Evolutionary conservation across 2,329 filamentous ascomycete species (phyloP), one percentile per base, ranked within the genome.

Genomic region (Hypomyces rosellus): DNA sequence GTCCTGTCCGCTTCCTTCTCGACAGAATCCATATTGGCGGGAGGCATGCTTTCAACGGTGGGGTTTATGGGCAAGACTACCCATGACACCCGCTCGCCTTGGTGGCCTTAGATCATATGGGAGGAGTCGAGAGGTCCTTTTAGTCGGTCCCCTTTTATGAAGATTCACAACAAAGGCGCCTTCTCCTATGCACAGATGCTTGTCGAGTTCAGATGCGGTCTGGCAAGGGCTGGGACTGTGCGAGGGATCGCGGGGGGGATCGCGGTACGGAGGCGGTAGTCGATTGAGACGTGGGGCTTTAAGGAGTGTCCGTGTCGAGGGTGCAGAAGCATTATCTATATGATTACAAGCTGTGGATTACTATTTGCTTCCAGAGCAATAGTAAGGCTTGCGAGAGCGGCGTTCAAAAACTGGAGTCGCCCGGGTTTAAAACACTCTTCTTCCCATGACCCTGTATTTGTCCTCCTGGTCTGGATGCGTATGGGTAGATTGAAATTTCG

Each of bases 1-100:
- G 82, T 82, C 69, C 81, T 85, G 59, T 88, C 65, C 51, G 61
- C 60, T 30, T 30, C 25, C 8, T 30, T 30, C 34, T 67, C 58
- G 45, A 55, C 50, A 43, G 61, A 56, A 39, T 65, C 63, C 65
- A 68, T 68, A 53, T 49, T 59, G 51, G 52, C 51, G 55, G 51
- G 55, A 53, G 40, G 55, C 52, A 55, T 65, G 56, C 47, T 55
- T 57, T 61, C 55, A 55, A 62, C 58, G 54, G 55, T 54, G 56
- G 63, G 62, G 62, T 58, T 58, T 54, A 41, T 61, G 59, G 60
- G 62, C 55, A 53, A 57, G 50, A 57, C 53, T 60, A 60, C 63
- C 65, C 68, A 64, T 69, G 62, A 64, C 65, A 66, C 63, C 64
- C 62, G 65, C 25, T 30, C 60, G 61, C 55, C 59, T 49, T 61